Conservation (phyloP, 176 grass and related monocot genomes). For the Aegilops umbellulata region DNA sequence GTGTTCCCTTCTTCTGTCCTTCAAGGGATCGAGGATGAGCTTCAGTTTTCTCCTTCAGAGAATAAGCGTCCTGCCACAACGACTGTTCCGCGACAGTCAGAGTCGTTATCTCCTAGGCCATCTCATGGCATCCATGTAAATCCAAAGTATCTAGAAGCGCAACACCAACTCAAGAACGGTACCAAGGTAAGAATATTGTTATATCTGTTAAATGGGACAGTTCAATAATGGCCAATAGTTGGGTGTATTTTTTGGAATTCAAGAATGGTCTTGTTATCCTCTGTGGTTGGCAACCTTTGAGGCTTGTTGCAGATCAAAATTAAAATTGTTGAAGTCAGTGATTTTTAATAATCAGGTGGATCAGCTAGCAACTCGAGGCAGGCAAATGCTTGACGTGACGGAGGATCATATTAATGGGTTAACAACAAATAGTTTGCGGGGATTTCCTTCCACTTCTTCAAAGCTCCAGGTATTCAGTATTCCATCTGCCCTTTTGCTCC, state of each 20-base stretch:
- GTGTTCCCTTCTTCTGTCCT: slow-evolving; percentile 76
- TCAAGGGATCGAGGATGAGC: slow-evolving; percentile 72
- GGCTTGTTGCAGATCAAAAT: neutral
- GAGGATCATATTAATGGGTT: slow-evolving; percentile 51
- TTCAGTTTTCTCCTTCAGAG: slow-evolving; percentile 75
- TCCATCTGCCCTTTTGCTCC: neutral
- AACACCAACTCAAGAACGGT: slow-evolving; percentile 54
- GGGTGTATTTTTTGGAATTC: neutral
- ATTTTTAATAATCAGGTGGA: slow-evolving; percentile 36
- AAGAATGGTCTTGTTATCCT: neutral
- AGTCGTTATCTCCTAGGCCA: slow-evolving; percentile 55
- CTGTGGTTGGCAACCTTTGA: neutral
- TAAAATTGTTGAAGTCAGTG: neutral
- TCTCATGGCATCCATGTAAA: slow-evolving; percentile 94
- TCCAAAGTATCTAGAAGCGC: slow-evolving; percentile 74
- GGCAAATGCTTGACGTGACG: slow-evolving; percentile 40
- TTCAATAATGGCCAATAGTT: neutral
- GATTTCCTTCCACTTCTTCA: slow-evolving; percentile 42
- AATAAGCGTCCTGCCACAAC: slow-evolving; percentile 26
- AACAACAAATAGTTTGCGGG: slow-evolving; percentile 37
- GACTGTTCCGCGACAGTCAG: slow-evolving; percentile 42
- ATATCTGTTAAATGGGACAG: neutral
- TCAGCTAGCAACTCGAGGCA: slow-evolving; percentile 17
- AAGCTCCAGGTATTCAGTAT: slow-evolving; percentile 54
- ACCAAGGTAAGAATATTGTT: slow-evolving; percentile 41